Evolutionary conservation across 176 grass and related monocot genomes (phyloP), one percentile per base, ranked within the genome.

Genomic region (Avena insularis): DNA sequence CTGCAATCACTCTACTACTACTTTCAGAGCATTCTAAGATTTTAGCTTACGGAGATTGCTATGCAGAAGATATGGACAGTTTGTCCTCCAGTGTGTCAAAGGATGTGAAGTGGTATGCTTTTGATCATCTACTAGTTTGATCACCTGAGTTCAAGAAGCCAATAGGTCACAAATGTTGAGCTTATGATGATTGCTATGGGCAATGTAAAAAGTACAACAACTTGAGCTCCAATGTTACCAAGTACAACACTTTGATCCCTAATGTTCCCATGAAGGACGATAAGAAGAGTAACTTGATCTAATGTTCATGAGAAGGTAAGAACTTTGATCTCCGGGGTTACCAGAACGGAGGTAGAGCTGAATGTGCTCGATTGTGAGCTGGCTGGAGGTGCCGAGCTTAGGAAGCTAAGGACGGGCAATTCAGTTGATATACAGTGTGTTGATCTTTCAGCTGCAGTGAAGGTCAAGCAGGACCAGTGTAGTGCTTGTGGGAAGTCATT

Each of bases 401-500:
- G 62, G 62, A 81, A 82, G 53, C 47, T 21, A 64, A 73, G 31
- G 12, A 48, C 25, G 0, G 19, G 47, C 49, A 68, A 58, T 86
- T 82, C 60, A 50, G 60, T 56, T 49, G 58, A 86, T 25, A 27
- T 75, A n/a, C 75, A 85, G 66, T 58, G 12, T 46, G 38, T 7
- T 71, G 46, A 84, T 67, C 19, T 80, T 84, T 67, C 73, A 29
- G 31, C 67, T 87, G 50, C 83, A 27, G 12, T 51, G 51, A 80
- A 84, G 29, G 67, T 15, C 12, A 87, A 86, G 50, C 77, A 16
- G 23, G 55, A 89, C 59, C 29, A 76, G 29, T 93, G 89, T 83
- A 71, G 12, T 54, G 15, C 75, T 43, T 93, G 89, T 84, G 65
- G 84, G 61, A 93, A 88, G 83, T 63, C 53, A 71, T 81, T 91